Percentiles rank a stretch among this genome's conserved stretches.
Evolutionary conservation across 768 basidiomycete genomes (phyloP).

Genomic region (Boletellus ananas): DNA sequence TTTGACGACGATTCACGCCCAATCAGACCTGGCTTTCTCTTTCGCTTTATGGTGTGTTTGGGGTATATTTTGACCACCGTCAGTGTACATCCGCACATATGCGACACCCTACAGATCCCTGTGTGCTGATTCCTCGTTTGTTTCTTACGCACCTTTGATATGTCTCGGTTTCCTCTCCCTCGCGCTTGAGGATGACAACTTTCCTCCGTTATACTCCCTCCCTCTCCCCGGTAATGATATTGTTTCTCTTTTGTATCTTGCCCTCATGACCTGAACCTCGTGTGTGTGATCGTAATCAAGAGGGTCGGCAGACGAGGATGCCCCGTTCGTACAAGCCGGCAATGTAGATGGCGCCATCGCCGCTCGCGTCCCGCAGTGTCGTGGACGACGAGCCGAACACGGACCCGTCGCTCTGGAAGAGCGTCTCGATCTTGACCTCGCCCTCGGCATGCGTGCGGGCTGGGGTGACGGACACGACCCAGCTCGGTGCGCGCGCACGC

Average conservation of each 20-base stretch:
- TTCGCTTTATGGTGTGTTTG: slow-evolving; percentile 10
- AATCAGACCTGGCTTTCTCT: not conserved
- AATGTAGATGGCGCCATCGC: slow-evolving; percentile 47
- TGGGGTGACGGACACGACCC: slow-evolving; percentile 48
- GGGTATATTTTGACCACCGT: slow-evolving; percentile 17
- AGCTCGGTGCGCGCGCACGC: slow-evolving; percentile 46
- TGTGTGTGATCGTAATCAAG: slow-evolving; percentile 5
- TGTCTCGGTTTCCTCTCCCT: not conserved
- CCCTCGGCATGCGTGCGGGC: not conserved
- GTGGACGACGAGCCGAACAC: slow-evolving; percentile 54
- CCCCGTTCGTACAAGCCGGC: slow-evolving; percentile 59
- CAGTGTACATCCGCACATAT: slow-evolving; percentile 17
- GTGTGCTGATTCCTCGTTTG: not conserved
- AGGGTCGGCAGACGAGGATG: slow-evolving; percentile 45
- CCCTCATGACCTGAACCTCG: slow-evolving; percentile 2
- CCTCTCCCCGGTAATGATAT: not conserved
- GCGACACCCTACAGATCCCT: slow-evolving; percentile 14
- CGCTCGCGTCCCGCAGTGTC: slow-evolving; percentile 44
- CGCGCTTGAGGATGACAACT: too few relatives aligned
- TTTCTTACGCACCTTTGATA: slow-evolving; percentile 1
- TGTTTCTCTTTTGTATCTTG: not conserved
- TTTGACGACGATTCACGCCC: slow-evolving; percentile 33
- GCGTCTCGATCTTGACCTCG: slow-evolving; percentile 39
- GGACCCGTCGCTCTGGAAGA: slow-evolving; percentile 75
- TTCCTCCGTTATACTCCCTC: too few relatives aligned